Evolutionary conservation across 768 basidiomycete species (phyloP).

Genomic region (Lactarius vividus): DNA sequence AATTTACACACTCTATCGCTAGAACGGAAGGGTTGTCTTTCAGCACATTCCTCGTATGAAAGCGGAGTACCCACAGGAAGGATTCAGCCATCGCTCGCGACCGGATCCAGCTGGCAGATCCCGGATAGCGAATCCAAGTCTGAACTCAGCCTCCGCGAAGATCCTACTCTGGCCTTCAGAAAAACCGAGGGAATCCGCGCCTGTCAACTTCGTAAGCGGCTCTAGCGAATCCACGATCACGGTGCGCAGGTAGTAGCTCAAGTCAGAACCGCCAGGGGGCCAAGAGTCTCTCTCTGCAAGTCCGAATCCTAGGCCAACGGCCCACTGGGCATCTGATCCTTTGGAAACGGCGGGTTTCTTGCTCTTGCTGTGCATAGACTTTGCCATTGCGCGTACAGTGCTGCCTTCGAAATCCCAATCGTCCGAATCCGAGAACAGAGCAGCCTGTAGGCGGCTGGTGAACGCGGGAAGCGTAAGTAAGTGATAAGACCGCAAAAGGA

Average conservation of each 20-base stretch:
- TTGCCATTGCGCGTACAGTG: slow-evolving; percentile 25
- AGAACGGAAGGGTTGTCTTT: not conserved
- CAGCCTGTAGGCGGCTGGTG: slow-evolving; percentile 61
- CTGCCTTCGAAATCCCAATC: slow-evolving; percentile 34
- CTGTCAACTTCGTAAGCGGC: slow-evolving; percentile 20
- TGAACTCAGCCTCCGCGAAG: slow-evolving; percentile 63
- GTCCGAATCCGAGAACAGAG: slow-evolving; percentile 76
- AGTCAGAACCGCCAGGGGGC: slow-evolving; percentile 84
- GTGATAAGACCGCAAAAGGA: slow-evolving; percentile 71
- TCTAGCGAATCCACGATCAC: slow-evolving; percentile 83
- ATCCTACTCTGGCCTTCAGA: slow-evolving; percentile 27
- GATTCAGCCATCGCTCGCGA: slow-evolving; percentile 77
- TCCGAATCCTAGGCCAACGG: slow-evolving; percentile 69
- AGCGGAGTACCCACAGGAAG: slow-evolving; percentile 58
- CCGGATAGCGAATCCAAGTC: slow-evolving; percentile 81
- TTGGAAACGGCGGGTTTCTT: not conserved
- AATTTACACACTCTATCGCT: slow-evolving; percentile 38
- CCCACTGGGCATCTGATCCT: slow-evolving; percentile 39
- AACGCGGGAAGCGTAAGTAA: slow-evolving; percentile 72
- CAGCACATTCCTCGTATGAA: not conserved
- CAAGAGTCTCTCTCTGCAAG: slow-evolving; percentile 74
- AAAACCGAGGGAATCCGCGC: slow-evolving; percentile 1
- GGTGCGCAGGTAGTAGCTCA: slow-evolving; percentile 78
- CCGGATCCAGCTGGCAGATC: slow-evolving; percentile 64
- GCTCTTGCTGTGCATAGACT: slow-evolving; percentile 12